Evolutionary conservation across 768 basidiomycete genomes (phyloP).

Genomic region (Auriscalpium orientale): DNA sequence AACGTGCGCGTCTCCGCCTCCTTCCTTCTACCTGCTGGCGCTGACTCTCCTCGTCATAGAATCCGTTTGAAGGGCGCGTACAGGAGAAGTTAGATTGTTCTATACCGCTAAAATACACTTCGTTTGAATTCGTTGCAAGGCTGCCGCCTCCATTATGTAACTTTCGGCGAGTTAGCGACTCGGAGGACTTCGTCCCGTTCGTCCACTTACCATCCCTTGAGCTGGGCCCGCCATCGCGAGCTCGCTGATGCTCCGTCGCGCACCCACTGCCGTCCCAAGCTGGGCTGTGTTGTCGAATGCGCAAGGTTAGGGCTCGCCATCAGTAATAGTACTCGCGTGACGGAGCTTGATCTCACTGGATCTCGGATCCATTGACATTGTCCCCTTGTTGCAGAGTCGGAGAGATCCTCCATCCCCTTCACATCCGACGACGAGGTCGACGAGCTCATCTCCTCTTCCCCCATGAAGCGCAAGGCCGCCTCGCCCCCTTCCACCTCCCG

Average conservation of each 20-base stretch:
- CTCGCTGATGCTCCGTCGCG: no score
- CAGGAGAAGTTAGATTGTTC: not conserved
- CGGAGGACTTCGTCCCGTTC: not conserved
- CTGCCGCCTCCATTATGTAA: no score
- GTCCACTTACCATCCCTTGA: not conserved
- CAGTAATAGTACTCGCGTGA: no score
- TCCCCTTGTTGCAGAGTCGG: not conserved
- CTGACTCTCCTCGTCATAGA: not conserved
- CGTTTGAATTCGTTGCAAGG: no score
- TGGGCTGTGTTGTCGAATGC: no score
- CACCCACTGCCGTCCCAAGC: no score
- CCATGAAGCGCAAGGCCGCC: not conserved
- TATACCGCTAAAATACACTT: no score
- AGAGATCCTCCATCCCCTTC: not conserved
- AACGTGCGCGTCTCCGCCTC: slow-evolving; percentile 45
- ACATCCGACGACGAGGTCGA: not conserved
- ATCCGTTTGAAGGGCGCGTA: slow-evolving; percentile 10
- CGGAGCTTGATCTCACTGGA: no score
- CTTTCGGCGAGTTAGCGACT: no score
- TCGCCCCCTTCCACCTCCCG: not conserved
- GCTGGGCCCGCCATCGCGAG: not conserved
- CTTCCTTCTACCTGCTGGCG: not conserved
- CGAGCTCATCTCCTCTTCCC: not conserved
- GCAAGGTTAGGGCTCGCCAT: no score
- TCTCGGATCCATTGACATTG: no score